Evolutionary conservation across 139 green algal species (phyloP).

Genomic region (Chlamydomonas eustigma): DNA sequence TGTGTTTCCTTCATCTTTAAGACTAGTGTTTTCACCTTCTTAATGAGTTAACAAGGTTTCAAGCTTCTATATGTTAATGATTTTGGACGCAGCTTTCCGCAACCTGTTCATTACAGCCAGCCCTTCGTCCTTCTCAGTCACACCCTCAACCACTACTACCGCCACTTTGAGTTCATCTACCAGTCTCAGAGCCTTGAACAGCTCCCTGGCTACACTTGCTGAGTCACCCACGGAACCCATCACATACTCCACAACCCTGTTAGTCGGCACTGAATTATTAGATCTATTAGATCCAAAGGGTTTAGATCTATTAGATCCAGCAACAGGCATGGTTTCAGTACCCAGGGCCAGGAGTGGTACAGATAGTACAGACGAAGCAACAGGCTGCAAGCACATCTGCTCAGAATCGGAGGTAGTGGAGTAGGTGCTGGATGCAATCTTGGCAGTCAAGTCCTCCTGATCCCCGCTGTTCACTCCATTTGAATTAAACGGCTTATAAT

Average conservation of each 20-base stretch:
- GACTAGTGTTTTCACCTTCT: too few species aligned
- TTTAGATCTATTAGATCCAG: too few species aligned
- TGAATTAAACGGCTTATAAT: too few species aligned
- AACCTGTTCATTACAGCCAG: slow-evolving; percentile 56
- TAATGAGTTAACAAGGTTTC: background rate
- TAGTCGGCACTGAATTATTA: too few species aligned
- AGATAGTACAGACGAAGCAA: background rate
- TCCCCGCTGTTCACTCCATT: too few species aligned
- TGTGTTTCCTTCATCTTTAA: too few species aligned
- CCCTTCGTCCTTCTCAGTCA: slow-evolving; percentile 25
- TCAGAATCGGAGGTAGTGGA: too few species aligned
- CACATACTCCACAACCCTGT: slow-evolving; percentile 1
- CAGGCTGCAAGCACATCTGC: background rate
- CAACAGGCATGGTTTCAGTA: background rate
- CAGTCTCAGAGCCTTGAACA: slow-evolving; percentile 44
- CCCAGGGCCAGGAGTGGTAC: slow-evolving; percentile 8
- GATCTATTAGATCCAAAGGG: too few species aligned
- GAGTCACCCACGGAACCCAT: slow-evolving; percentile 20
- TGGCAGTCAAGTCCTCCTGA: too few species aligned
- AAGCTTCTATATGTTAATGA: slow-evolving; percentile 14
- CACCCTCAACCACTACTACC: slow-evolving; percentile 1
- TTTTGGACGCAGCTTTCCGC: slow-evolving; percentile 41
- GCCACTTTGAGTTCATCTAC: slow-evolving; percentile 20
- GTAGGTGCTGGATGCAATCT: too few species aligned
- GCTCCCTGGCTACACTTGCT: slow-evolving; percentile 26